Conservation (phyloP, 257 asterid species). For the Schizonepeta tenuifolia region DNA sequence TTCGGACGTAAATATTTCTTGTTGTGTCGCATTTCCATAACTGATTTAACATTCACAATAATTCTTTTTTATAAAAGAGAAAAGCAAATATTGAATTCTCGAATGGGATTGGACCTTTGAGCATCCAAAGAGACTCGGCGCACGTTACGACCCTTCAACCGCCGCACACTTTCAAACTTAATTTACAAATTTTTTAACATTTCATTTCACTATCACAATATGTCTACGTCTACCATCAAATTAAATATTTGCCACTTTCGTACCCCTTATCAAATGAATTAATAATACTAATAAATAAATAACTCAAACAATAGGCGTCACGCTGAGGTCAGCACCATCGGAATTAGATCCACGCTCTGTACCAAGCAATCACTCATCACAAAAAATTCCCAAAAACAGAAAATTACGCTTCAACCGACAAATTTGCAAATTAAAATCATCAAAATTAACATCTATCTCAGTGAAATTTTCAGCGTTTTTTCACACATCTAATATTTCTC, state of each 20-base stretch:
- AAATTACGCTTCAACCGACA: constrained; percentile 4
- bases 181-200: neutral
- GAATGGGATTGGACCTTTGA: constrained; percentile 20
- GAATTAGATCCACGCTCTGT: constrained; percentile 45
- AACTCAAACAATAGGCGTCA: constrained; percentile 18
- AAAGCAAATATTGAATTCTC: constrained; percentile 16
- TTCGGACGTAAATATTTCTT: constrained; percentile 1
- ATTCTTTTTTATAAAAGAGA: too few relatives aligned
- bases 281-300: neutral
- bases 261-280: neutral
- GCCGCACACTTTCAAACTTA: constrained; percentile 16
- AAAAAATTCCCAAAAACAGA: constrained; percentile 13
- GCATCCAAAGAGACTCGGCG: constrained; percentile 35
- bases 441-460: constrained; percentile 20
- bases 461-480: constrained; percentile 10
- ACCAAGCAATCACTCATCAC: constrained; percentile 34
- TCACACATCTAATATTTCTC: neutral
- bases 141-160: constrained; percentile 30
- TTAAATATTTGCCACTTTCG: neutral
- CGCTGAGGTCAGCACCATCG: constrained; percentile 38
- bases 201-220: constrained; percentile 34
- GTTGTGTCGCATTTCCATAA: neutral
- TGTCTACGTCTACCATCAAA: neutral
- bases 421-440: constrained; percentile 6
- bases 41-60: neutral